A percentile compares a stretch with the other conserved stretches of the same genome.
Evolutionary conservation across 2,329 filamentous ascomycete genomes (phyloP).

Genomic region (Orbilia brochopaga): DNA sequence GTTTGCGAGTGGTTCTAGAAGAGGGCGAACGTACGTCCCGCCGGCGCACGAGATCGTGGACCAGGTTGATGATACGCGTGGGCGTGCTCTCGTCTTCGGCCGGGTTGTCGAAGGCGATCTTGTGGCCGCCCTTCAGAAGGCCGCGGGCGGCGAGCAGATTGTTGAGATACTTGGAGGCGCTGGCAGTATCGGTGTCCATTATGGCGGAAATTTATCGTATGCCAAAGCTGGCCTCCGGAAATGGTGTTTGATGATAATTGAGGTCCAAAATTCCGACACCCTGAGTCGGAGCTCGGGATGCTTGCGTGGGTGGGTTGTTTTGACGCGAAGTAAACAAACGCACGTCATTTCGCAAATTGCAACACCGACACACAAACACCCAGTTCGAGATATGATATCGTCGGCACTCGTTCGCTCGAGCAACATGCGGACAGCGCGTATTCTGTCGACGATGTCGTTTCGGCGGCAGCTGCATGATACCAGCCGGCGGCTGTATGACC

Average conservation of each 20-base stretch:
- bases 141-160: constrained; percentile 73
- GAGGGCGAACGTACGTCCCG: constrained; percentile 71
- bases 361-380: not conserved
- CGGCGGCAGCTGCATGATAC: constrained; percentile 3
- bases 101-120: constrained; percentile 81
- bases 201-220: too few species aligned
- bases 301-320: constrained; percentile 12
- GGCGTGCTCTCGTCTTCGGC: constrained; percentile 67
- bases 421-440: not conserved
- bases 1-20: not conserved
- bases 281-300: not conserved
- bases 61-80: constrained; percentile 82
- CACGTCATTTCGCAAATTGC: constrained; percentile 13
- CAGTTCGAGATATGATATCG: not conserved
- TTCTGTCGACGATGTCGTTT: not conserved
- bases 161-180: constrained; percentile 74
- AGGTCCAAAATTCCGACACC: not conserved
- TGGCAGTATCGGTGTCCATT: constrained; percentile 63
- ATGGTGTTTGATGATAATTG: not conserved
- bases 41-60: constrained; percentile 89
- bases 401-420: not conserved
- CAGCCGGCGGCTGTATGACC: constrained; percentile 17
- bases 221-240: not conserved
- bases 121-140: constrained; percentile 70
- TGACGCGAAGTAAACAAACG: constrained; percentile 39